Conservation (phyloP, 2,329 filamentous ascomycete genomes). For the Arthrobotrys musiformis region DNA sequence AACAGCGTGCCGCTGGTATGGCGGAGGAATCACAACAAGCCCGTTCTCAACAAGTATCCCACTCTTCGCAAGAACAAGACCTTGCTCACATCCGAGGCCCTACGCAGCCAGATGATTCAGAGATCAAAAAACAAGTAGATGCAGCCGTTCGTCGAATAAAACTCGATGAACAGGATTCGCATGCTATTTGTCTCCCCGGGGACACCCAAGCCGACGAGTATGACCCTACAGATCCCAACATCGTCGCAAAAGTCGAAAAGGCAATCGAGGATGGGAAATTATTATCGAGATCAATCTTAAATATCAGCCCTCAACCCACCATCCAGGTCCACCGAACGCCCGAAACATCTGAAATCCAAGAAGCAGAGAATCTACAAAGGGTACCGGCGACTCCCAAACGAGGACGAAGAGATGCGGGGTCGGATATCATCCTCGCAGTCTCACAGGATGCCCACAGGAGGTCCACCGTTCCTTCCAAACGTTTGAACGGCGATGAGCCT, state of each 20-base stretch:
- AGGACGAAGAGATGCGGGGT: background rate
- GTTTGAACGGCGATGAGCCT: background rate
- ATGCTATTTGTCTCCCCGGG: slow-evolving; percentile 25
- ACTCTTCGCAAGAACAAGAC: slow-evolving; percentile 66
- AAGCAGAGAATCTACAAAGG: background rate
- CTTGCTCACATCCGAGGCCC: slow-evolving; percentile 58
- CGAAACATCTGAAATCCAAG: background rate
- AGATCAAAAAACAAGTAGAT: background rate
- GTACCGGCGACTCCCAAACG: background rate
- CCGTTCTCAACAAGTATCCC: slow-evolving; percentile 66
- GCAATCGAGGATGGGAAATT: slow-evolving; percentile 31
- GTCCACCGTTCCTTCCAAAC: background rate
- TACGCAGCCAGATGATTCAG: slow-evolving; percentile 28
- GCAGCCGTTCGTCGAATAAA: slow-evolving; percentile 1
- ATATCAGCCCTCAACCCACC: background rate
- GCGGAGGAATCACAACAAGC: slow-evolving; percentile 57
- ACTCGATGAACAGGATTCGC: background rate
- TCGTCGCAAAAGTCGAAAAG: slow-evolving; percentile 34
- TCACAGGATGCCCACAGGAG: background rate
- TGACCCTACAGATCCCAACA: slow-evolving; percentile 28
- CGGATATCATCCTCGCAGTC: background rate
- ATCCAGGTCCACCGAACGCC: slow-evolving; percentile 8
- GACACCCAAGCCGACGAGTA: slow-evolving; percentile 38
- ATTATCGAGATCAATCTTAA: slow-evolving; percentile 33
- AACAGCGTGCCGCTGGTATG: slow-evolving; percentile 34